phyloP scores from a whole-genome alignment of 2,329 filamentous ascomycete genomes.

The Ceratocystiopsis brevicomis region DNA sequence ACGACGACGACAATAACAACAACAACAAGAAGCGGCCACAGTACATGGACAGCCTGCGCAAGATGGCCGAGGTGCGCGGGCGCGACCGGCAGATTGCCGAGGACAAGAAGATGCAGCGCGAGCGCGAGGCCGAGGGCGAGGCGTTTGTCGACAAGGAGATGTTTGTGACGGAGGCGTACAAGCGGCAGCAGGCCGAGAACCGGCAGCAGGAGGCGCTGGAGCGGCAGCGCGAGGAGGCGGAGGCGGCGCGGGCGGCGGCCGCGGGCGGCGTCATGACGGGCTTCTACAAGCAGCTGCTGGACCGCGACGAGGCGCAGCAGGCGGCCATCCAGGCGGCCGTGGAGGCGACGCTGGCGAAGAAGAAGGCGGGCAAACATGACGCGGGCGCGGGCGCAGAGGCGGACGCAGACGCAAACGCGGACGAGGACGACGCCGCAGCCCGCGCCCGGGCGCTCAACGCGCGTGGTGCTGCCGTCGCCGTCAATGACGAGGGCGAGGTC shows the following conservation, averaged over 20 bases:
- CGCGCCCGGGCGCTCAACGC: slow-evolving; percentile 48
- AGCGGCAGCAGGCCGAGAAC: slow-evolving; percentile 62
- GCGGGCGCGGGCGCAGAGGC: no score
- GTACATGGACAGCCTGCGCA: slow-evolving; percentile 59
- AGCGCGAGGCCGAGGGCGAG: slow-evolving; percentile 64
- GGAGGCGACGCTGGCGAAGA: slow-evolving; percentile 38
- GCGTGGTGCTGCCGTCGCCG: slow-evolving; percentile 38
- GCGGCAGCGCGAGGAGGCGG: slow-evolving; percentile 41
- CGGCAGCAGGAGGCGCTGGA: slow-evolving; percentile 53
- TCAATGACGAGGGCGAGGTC: slow-evolving; percentile 71
- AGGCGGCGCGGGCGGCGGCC: slow-evolving; percentile 43
- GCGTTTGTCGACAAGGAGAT: slow-evolving; percentile 68
- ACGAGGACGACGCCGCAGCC: slow-evolving; percentile 32
- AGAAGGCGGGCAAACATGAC: slow-evolving; percentile 24
- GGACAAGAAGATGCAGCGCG: slow-evolving; percentile 60
- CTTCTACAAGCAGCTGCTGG: slow-evolving; percentile 59
- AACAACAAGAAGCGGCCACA: slow-evolving; percentile 45
- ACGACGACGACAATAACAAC: no score
- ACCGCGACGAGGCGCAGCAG: slow-evolving; percentile 51
- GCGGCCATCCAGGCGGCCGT: slow-evolving; percentile 50
- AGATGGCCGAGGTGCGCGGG: slow-evolving; percentile 57
- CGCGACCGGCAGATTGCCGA: slow-evolving; percentile 61
- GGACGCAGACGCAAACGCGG: slow-evolving; percentile 26
- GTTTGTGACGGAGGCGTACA: slow-evolving; percentile 72
- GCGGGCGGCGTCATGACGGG: slow-evolving; percentile 47